Evolutionary conservation across 768 basidiomycete species (phyloP).

Genomic region (Daedaleopsis nitida): DNA sequence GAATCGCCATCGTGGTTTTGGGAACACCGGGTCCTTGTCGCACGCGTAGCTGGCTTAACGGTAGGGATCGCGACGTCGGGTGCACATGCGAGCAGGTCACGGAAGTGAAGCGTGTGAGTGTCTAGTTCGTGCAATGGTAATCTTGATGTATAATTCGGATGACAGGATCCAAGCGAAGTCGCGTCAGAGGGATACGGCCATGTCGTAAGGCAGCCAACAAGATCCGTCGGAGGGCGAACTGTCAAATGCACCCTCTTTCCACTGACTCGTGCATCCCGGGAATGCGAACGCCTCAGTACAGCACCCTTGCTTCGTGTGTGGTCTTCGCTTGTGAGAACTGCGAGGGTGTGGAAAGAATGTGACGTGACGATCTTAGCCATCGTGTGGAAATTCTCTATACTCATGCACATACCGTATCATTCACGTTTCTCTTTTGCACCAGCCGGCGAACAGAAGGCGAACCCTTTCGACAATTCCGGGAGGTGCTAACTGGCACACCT

Average conservation of each 20-base stretch:
- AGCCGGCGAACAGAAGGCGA: neutral
- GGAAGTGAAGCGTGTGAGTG: slow-evolving; percentile 4
- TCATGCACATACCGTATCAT: neutral
- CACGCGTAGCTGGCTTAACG: neutral
- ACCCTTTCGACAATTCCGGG: neutral
- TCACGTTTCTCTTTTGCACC: neutral
- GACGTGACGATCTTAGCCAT: neutral
- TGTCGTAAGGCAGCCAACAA: slow-evolving; percentile 1
- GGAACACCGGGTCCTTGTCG: neutral
- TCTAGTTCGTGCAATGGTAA: neutral
- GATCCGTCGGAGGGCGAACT: neutral
- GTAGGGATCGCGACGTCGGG: neutral
- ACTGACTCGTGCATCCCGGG: neutral
- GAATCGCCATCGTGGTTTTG: neutral
- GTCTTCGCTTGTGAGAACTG: neutral
- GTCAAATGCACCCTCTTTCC: neutral
- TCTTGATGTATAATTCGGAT: neutral
- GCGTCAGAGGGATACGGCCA: neutral
- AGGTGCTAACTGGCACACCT: neutral
- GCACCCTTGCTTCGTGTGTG: neutral
- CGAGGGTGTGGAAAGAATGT: neutral
- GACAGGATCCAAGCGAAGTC: neutral
- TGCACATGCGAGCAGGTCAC: neutral
- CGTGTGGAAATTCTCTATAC: neutral
- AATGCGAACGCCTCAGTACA: neutral